Conservation (phyloP, 139 green algal genomes). For the Desmodesmus armatus region DNA sequence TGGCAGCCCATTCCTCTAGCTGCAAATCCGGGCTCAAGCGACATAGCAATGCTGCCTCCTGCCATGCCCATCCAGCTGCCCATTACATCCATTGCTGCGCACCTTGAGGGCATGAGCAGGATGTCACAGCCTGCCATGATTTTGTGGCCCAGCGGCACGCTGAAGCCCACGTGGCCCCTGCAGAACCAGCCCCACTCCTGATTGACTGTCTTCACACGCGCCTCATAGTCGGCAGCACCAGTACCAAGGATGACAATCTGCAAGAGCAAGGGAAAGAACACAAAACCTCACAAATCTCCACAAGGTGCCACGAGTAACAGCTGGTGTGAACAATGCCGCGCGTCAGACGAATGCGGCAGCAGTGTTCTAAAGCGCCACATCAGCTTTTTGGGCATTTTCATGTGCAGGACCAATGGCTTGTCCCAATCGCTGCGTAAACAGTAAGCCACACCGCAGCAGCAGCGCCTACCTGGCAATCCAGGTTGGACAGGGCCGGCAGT, state of each 20-base stretch:
- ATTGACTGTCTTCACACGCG: constrained; percentile 60
- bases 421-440: too few species aligned
- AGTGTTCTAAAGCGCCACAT: too few species aligned
- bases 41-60: background rate
- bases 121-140: constrained; percentile 89
- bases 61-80: background rate
- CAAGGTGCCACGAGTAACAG: too few species aligned
- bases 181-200: constrained; percentile 64
- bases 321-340: too few species aligned
- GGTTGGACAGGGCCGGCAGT: constrained; percentile 52
- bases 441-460: background rate
- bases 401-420: too few species aligned
- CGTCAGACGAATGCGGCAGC: background rate
- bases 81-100: background rate
- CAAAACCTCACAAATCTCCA: too few species aligned
- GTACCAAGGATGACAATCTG: constrained; percentile 89
- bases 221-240: constrained; percentile 78
- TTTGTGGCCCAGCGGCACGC: constrained; percentile 82
- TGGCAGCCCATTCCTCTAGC: background rate
- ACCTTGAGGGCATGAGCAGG: constrained; percentile 86
- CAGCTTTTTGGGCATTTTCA: too few species aligned
- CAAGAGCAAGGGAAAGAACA: too few species aligned
- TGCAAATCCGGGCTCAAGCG: background rate
- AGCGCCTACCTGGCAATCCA: constrained; percentile 67
- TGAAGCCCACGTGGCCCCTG: constrained; percentile 83